Conservation (phyloP, 768 basidiomycete genomes). For the Chalciporus sphaerocephalus region DNA sequence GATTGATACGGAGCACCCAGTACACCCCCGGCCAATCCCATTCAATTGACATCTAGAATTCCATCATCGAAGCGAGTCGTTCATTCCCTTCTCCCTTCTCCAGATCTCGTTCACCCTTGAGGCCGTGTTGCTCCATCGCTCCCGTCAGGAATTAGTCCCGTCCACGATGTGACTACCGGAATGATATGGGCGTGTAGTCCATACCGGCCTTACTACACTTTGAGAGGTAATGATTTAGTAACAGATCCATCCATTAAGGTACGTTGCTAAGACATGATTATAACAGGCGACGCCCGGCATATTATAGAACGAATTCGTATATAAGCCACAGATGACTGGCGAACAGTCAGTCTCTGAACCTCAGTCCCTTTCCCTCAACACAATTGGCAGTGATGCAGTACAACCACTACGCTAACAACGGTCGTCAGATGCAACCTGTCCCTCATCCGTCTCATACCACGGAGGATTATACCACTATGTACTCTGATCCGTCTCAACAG, state of each 20-base stretch:
- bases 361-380: slow-evolving; percentile 4
- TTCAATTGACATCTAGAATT: slow-evolving; percentile 28
- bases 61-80: slow-evolving; percentile 31
- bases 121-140: slow-evolving; percentile 27
- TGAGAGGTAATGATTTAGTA: slow-evolving; percentile 38
- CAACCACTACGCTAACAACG: slow-evolving; percentile 20
- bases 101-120: slow-evolving; percentile 22
- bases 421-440: slow-evolving; percentile 16
- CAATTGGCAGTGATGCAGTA: slow-evolving; percentile 26
- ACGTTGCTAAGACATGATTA: slow-evolving; percentile 34
- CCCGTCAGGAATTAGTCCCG: slow-evolving; percentile 14
- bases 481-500: slow-evolving; percentile 26
- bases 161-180: slow-evolving; percentile 33
- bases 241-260: slow-evolving; percentile 35
- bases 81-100: slow-evolving; percentile 21
- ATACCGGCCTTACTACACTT: slow-evolving; percentile 33
- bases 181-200: slow-evolving; percentile 32
- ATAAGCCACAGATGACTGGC: slow-evolving; percentile 22
- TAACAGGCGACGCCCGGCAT: slow-evolving; percentile 34
- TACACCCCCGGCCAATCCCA: slow-evolving; percentile 28
- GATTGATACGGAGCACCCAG: slow-evolving; percentile 27
- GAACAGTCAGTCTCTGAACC: slow-evolving; percentile 8
- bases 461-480: slow-evolving; percentile 18
- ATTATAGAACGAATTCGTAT: slow-evolving; percentile 33
- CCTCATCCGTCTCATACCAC: slow-evolving; percentile 20